phyloP scores from a whole-genome alignment of 2,329 filamentous ascomycete species.

The Cytospora chrysosperma region DNA sequence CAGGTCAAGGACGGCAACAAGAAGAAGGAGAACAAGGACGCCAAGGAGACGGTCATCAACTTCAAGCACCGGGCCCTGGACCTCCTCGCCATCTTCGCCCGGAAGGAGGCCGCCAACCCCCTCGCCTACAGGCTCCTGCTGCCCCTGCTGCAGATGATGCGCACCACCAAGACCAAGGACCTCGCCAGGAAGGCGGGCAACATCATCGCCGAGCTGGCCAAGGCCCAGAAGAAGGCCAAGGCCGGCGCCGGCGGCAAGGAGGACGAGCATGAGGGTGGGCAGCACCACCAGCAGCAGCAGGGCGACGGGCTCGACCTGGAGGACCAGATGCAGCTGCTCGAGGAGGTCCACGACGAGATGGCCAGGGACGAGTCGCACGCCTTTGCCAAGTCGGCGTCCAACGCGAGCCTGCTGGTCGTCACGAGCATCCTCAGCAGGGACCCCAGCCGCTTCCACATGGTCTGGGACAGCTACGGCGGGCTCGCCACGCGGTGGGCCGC shows the following conservation, averaged over 20 bases:
- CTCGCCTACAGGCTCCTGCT: constrained; percentile 69
- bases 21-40: constrained; percentile 83
- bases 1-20: constrained; percentile 69
- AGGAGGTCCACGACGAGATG: constrained; percentile 67
- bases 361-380: constrained; percentile 62
- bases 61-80: constrained; percentile 95
- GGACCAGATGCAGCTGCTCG: constrained; percentile 57
- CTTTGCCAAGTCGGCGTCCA: constrained; percentile 74
- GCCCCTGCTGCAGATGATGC: constrained; percentile 73
- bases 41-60: constrained; percentile 84
- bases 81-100: constrained; percentile 80
- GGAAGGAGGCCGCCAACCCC: constrained; percentile 68
- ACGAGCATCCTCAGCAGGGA: constrained; percentile 59
- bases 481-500: constrained; percentile 43
- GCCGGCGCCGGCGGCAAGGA: constrained; percentile 42
- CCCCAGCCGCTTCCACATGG: constrained; percentile 11
- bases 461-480: constrained; percentile 49
- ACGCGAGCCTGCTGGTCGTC: constrained; percentile 65
- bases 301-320: constrained; percentile 41
- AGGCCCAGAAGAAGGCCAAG: constrained; percentile 60
- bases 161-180: constrained; percentile 73
- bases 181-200: constrained; percentile 70
- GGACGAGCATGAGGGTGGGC: constrained; percentile 36
- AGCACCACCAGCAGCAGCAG: not conserved
- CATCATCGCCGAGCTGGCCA: constrained; percentile 72